Evolutionary conservation across 192 early-diverging fungal species (phyloP), one percentile per base, ranked within the genome.

Genomic region (Pecoramyces ruminantium): DNA sequence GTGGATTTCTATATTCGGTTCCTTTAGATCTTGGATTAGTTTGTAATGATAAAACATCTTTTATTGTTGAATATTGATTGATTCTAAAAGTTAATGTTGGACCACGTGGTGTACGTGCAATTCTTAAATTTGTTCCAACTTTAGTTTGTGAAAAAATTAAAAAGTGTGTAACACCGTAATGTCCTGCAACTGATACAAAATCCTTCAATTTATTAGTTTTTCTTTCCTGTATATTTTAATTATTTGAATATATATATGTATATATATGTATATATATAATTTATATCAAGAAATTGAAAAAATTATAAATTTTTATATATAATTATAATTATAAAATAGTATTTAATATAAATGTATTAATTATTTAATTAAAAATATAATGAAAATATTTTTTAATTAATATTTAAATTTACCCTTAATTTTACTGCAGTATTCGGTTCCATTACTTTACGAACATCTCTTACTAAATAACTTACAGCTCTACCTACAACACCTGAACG

Each of bases 371-470:
- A n/a, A n/a, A n/a, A n/a, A n/a, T n/a, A n/a, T n/a, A n/a, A n/a
- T n/a, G n/a, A n/a, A n/a, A n/a, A n/a, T n/a, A n/a, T n/a, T n/a
- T n/a, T n/a, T n/a, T n/a, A n/a, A n/a, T n/a, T n/a, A n/a, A n/a
- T n/a, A n/a, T n/a, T n/a, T n/a, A n/a, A n/a, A n/a, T 34, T 6
- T 79, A 88, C 87, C 83, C 87, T 90, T 67, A 99, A 90, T 79
- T 92, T 92, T 17, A 87, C 86, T 6, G 97, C 97, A 28, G 97
- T 99, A 86, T 97, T 93, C 18, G 97, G 97, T 86, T 97, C 95
- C 93, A 99, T 95, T 34, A 95, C 88, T 77, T 86, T 88, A 30
- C 97, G 91, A 39, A 96, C 86, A 85, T 99, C 96, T 39, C 81
- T 83, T 28, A 97, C 95, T 17, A 99, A 89, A 15, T 89, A 89